Evolutionary conservation across 176 grass and related monocot genomes (phyloP).

Genomic region (Zizania latifolia): DNA sequence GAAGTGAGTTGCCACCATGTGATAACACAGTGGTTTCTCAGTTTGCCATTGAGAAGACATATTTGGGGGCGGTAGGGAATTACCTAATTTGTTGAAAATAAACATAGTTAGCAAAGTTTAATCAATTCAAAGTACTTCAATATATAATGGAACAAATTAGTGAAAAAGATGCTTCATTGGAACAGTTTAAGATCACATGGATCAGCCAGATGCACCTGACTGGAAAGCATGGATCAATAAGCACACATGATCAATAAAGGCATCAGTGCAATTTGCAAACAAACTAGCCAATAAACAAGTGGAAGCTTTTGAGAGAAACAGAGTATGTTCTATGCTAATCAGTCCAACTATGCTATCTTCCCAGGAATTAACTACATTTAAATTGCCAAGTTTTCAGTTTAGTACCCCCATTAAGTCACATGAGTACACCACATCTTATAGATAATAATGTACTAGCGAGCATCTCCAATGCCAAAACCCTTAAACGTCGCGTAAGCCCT

Average conservation of each 20-base stretch:
- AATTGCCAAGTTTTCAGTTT: neutral
- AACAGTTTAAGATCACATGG: neutral
- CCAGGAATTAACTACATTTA: neutral
- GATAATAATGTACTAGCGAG: neutral
- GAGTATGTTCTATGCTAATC: neutral
- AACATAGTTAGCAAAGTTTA: constrained; percentile 3
- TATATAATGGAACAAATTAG: neutral
- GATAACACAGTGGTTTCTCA: constrained; percentile 31
- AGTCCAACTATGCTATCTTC: neutral
- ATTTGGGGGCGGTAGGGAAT: constrained; percentile 8
- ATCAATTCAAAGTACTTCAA: neutral
- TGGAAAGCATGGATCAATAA: neutral
- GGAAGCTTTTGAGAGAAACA: neutral
- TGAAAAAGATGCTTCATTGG: neutral
- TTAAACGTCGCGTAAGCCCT: neutral
- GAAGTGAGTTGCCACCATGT: constrained; percentile 28
- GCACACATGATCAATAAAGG: neutral
- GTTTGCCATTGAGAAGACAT: constrained; percentile 22
- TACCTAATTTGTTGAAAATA: constrained; percentile 38
- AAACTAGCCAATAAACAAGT: neutral
- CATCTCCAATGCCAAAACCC: constrained; percentile 5
- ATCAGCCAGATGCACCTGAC: neutral
- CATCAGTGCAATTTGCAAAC: neutral
- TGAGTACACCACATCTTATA: neutral
- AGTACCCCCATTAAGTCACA: neutral